Evolutionary conservation across 2,329 filamentous ascomycete genomes (phyloP), one percentile per base, ranked within the genome.

Genomic region (Arthrobotrys musiformis): DNA sequence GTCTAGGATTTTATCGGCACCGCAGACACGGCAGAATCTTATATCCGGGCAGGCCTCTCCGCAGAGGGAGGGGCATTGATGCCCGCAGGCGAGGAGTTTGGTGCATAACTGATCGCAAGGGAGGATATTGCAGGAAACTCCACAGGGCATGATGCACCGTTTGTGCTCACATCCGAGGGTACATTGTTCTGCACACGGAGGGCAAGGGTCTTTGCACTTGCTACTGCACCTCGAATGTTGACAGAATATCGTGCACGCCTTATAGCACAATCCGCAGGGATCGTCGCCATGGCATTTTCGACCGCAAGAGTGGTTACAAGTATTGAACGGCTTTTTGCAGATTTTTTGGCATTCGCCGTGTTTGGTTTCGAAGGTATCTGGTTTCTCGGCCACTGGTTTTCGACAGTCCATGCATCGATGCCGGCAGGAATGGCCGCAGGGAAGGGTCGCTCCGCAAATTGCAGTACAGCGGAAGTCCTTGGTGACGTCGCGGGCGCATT

Each of bases 11-110:
- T 85, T 83, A 7, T 82, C 82, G 0, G 79, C 79, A 0, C 83
- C 85, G 79, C 90, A 92, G 0, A 80, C 77, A 70, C 91, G 89
- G 79, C 90, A 92, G 79, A 85, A 89, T 0, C 76, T 79, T 1
- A 69, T 35, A 1, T 81, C 56, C 0, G 89, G 90, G 74, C 90
- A 93, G 0, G 72, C 72, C 80, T 92, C 90, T 0, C 90, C 90
- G 79, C 90, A 92, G 1, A 91, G 77, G 0, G 87, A 88, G 0
- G 90, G 90, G 83, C 88, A 92, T 81, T 85, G 87, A 81, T 92
- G 90, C 0, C 88, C 88, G 80, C 90, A 92, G 0, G 26, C 17
- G 2, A 92, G 82, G 0, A 72, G 15, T 28, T 87, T 84, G 2
- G 83, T 80, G 80, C 91, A 93, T 7, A 90, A 85, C 79, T 85